Evolutionary conservation across 1,284 basidiomycete species (phyloP).

Genomic region (Peniophora sp.): DNA sequence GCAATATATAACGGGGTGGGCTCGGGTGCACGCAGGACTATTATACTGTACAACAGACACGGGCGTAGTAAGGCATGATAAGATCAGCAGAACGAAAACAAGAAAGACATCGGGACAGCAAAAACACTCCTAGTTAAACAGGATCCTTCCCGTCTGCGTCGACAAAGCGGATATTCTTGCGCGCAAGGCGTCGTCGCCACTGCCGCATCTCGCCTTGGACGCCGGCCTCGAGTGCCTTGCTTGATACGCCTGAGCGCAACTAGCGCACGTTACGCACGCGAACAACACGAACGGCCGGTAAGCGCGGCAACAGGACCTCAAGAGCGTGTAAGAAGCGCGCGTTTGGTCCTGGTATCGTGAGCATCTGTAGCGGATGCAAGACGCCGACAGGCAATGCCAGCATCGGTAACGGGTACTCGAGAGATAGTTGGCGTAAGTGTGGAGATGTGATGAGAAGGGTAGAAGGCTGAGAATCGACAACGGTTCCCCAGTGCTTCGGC

Average conservation of each 20-base stretch:
- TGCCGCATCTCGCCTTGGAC: slow-evolving; percentile 71
- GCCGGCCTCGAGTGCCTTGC: slow-evolving; percentile 57
- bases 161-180: slow-evolving; percentile 49
- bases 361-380: slow-evolving; percentile 44
- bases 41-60: too few species aligned
- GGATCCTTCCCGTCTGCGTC: slow-evolving; percentile 60
- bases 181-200: slow-evolving; percentile 54
- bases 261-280: slow-evolving; percentile 64
- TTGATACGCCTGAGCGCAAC: slow-evolving; percentile 58
- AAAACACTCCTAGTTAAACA: slow-evolving; percentile 1
- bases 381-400: slow-evolving; percentile 26
- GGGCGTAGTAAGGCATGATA: too few species aligned
- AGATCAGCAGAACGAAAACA: background rate
- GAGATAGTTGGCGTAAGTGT: slow-evolving; percentile 53
- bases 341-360: slow-evolving; percentile 67
- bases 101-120: background rate
- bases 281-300: slow-evolving; percentile 49
- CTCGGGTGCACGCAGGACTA: too few species aligned
- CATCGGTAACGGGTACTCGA: slow-evolving; percentile 55
- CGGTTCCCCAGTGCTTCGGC: slow-evolving; percentile 71
- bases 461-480: slow-evolving; percentile 52
- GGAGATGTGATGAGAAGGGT: slow-evolving; percentile 43
- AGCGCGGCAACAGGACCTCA: slow-evolving; percentile 42
- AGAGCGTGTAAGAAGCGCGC: slow-evolving; percentile 46
- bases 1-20: too few species aligned